Evolutionary conservation across 139 green algal species (phyloP), one percentile per base, ranked within the genome.

Genomic region (Chlamydomonas urium): DNA sequence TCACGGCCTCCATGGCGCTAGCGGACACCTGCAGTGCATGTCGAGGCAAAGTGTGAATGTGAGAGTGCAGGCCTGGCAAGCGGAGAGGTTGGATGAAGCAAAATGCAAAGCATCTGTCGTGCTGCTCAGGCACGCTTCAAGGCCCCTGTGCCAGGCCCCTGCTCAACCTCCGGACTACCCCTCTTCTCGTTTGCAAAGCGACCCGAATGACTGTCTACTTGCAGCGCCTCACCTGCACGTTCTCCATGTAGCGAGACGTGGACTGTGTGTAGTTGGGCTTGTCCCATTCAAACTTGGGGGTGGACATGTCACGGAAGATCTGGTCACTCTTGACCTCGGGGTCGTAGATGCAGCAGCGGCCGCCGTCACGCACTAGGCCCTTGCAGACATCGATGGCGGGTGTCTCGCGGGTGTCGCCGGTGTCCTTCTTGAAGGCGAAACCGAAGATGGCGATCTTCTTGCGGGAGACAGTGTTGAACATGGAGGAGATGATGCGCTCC

Each of bases 381-480:
- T 92, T 89, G 87, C 92, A 97, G 6, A 99, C 96, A 73, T 99
- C 96, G 29, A 99, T 98, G 38, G 96, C 95, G 8, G 96, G 94
- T 1, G 95, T 98, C 85, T 99, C 96, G 66, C 96, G 89, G 1
- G 96, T 99, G 85, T 99, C 96, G 14, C 87, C 81, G 1, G 86
- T 92, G 76, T 93, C 91, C 86, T 97, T 99, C 86, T 99, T 99
- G 91, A 99, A 99, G 28, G 96, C 96, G 81, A 99, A 99, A 65
- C 96, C 96, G 17, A 97, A 84, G 34, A 99, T 78, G n/a, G 90
- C 89, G 61, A 99, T 96, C 73, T 90, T 92, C 90, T 99, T 99
- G 70, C 87, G 85, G 2, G 75, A 84, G 56, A 99, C 93, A 26
- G 95, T 99, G 89, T 99, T 99, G 90, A 99, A 99, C 95, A 99